Base-by-base conservation (phyloP, 257 asterid species). In the Ophiorrhiza pumila region DNA sequence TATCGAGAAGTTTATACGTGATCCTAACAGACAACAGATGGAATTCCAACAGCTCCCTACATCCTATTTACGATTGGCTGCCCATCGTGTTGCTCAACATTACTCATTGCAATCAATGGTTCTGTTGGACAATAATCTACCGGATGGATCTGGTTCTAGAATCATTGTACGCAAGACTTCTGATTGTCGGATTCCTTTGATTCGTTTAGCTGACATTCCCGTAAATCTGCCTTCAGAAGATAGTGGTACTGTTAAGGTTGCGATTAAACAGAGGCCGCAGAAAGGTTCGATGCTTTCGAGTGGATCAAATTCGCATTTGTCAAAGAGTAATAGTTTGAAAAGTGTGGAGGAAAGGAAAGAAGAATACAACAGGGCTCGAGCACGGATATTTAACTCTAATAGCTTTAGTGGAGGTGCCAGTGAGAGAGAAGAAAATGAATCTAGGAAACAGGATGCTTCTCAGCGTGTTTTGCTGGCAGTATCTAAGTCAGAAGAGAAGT, bases 41-140 rank as follows among this genome's bases (percentile, higher is more conserved):
- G 98, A 95, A 79, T 95, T 95, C 81, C 91, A 90, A 65, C 97
- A 90, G 81, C 85, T 95, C 72, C 99, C 99, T 49, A 95, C 97
- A 79, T 95, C 99, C 50, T 95, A 92, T 84, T 82, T 92, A 81
- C 93, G 99, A 11, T 81, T 95, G 88, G 99, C 99, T 74, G 99
- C 97, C 67, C 99, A 95, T 85, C 98, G 98, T 57, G 96, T 95
- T 58, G 98, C 99, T 29, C 99, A 95, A 71, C 99, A 95, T 80
- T 95, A 95, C 76, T 92, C 91, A n/a, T 86, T 95, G 78, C 96
- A 88, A 59, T 95, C 99, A 67, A 92, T 92, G 98, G 98, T 95
- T 84, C 85, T 89, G 78, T 52, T 90, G 91, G 98, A 95, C 75
- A 91, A 89, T 79, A 90, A 84, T 78, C 74, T 90, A 68, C 96